Conservation (phyloP, 1,139 yeast species). For the Debaryomyces coudertii region DNA sequence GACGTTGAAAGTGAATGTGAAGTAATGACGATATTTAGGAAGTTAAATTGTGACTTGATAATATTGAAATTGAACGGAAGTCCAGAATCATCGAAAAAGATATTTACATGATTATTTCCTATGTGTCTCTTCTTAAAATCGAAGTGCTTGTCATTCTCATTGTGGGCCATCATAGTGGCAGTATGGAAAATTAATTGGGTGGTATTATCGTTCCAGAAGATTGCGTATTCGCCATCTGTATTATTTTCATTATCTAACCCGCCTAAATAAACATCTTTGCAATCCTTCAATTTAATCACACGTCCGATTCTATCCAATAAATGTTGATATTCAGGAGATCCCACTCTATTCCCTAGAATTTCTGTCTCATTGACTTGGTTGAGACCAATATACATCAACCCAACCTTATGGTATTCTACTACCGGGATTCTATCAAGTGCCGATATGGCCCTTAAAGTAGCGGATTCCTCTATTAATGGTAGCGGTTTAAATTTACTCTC, state of each 20-base stretch:
- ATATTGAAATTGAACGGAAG: slow-evolving; percentile 69
- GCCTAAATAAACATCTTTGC: slow-evolving; percentile 67
- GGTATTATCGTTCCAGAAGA: slow-evolving; percentile 72
- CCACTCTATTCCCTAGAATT: slow-evolving; percentile 64
- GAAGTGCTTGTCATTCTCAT: slow-evolving; percentile 44
- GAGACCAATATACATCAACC: slow-evolving; percentile 72
- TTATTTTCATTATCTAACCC: slow-evolving; percentile 75
- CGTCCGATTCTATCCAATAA: slow-evolving; percentile 64
- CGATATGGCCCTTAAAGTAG: slow-evolving; percentile 59
- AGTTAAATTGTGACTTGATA: slow-evolving; percentile 79
- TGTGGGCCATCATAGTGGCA: slow-evolving; percentile 76
- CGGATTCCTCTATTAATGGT: slow-evolving; percentile 49
- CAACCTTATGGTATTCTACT: slow-evolving; percentile 78
- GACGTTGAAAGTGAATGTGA: slow-evolving; percentile 50
- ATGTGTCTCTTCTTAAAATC: slow-evolving; percentile 79
- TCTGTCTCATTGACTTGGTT: slow-evolving; percentile 66
- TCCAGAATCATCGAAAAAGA: slow-evolving; percentile 76
- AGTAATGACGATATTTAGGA: slow-evolving; percentile 74
- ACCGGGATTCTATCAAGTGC: slow-evolving; percentile 78
- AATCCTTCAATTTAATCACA: slow-evolving; percentile 57
- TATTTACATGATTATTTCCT: slow-evolving; percentile 82
- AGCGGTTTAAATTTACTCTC: slow-evolving; percentile 32
- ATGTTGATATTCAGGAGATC: slow-evolving; percentile 62
- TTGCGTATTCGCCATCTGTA: slow-evolving; percentile 75
- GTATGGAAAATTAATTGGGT: slow-evolving; percentile 77